These are phyloP conservation scores for Chenopodium formosanum DNA, from an alignment of 148 eudicot genomes.

Conservation along the genomic window DNA sequence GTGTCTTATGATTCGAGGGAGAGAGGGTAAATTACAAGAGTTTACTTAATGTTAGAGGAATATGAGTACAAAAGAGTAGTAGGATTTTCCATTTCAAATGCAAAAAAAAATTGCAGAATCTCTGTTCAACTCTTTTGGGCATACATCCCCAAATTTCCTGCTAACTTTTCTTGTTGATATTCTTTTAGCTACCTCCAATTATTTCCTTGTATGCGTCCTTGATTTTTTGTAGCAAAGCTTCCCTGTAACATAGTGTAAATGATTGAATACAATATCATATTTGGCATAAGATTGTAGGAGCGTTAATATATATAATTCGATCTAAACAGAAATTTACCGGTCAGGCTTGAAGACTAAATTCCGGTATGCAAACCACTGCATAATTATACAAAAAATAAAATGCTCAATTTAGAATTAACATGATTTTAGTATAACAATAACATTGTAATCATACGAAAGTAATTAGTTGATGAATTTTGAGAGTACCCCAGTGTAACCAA, in stretches of 20 bases:
- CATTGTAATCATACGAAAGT: background rate
- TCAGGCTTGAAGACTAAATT: constrained; percentile 70
- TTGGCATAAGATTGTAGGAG: background rate
- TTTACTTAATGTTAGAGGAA: constrained; percentile 30
- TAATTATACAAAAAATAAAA: background rate
- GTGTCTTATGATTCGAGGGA: background rate
- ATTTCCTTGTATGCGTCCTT: constrained; percentile 61
- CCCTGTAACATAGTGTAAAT: constrained; percentile 40
- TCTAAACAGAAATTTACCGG: constrained; percentile 42
- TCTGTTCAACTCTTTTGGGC: constrained; percentile 26
- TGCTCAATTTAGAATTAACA: background rate
- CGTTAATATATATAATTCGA: background rate
- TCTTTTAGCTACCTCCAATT: constrained; percentile 61
- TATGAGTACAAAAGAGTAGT: constrained; percentile 21
- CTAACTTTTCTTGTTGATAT: background rate
- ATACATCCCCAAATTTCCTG: constrained; percentile 27
- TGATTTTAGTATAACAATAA: background rate
- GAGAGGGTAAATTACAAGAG: constrained; percentile 22
- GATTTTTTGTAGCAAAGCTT: constrained; percentile 65
- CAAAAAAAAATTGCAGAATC: constrained; percentile 17
- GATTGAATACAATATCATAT: background rate
- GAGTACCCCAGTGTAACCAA: constrained; percentile 89
- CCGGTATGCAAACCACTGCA: constrained; percentile 90
- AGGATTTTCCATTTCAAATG: constrained; percentile 11
- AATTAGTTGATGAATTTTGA: constrained; percentile 4